phyloP scores from a whole-genome alignment of 352 stramenopile species.

The Phytophthora melonis region DNA sequence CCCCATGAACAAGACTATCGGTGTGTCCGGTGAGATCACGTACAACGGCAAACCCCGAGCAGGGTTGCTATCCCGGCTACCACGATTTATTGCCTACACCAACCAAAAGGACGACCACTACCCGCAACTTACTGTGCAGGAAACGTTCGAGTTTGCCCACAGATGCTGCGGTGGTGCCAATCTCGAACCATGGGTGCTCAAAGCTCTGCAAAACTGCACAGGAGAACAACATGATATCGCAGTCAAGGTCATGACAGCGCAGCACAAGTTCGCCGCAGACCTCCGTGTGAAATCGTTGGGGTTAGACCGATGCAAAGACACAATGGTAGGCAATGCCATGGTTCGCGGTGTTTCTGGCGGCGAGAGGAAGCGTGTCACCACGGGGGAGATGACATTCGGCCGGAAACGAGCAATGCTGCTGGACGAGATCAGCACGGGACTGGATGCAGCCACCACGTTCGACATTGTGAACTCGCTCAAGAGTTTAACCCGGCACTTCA shows the following conservation, averaged over 20 bases:
- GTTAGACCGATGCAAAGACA: constrained; percentile 64
- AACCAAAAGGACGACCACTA: constrained; percentile 89
- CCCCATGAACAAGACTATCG: constrained; percentile 51
- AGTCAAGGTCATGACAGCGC: constrained; percentile 39
- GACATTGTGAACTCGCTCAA: constrained; percentile 66
- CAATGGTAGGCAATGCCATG: constrained; percentile 71
- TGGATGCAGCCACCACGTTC: constrained; percentile 65
- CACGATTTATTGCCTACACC: constrained; percentile 52
- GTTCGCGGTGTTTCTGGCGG: constrained; percentile 81
- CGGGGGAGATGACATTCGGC: constrained; percentile 87
- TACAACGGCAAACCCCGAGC: constrained; percentile 50
- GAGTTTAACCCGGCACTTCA: constrained; percentile 58
- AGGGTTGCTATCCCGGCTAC: constrained; percentile 35
- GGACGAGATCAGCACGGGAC: constrained; percentile 80
- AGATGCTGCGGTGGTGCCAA: constrained; percentile 63
- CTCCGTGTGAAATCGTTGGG: constrained; percentile 49
- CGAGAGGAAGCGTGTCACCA: constrained; percentile 93
- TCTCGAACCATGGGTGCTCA: constrained; percentile 48
- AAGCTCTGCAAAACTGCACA: constrained; percentile 51
- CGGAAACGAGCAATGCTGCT: constrained; percentile 78
- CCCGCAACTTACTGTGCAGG: constrained; percentile 89
- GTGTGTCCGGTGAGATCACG: constrained; percentile 48
- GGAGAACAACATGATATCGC: constrained; percentile 46
- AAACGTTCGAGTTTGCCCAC: constrained; percentile 95
- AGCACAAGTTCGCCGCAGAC: constrained; percentile 51